A percentile compares a stretch with the other conserved stretches of the same genome.
Conservation (phyloP, 1,139 yeast species). For the Candida tunisiensis region DNA sequence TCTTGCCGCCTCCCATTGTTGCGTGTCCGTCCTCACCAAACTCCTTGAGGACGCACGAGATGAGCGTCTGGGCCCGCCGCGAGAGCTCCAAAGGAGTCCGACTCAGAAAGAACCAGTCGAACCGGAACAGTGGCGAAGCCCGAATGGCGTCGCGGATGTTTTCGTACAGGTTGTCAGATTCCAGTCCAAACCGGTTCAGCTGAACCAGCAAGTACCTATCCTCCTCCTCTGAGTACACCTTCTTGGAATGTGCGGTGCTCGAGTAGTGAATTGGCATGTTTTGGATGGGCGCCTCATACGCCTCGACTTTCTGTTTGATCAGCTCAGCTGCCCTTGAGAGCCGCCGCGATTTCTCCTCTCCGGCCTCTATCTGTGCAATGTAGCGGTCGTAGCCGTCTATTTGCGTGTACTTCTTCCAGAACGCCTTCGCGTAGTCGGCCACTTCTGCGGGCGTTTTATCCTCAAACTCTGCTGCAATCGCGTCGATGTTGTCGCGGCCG, state of each 20-base stretch:
- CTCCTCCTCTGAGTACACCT: conserved; percentile 72
- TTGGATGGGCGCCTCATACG: conserved; percentile 52
- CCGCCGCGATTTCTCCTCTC: conserved; percentile 66
- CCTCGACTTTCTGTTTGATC: conserved; percentile 45
- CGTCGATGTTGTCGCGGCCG: conserved; percentile 52
- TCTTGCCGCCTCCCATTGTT: conserved; percentile 27
- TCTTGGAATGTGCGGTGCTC: conserved; percentile 41
- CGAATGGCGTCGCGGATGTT: conserved; percentile 63
- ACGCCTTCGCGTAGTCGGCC: conserved; percentile 46
- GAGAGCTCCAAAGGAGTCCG: conserved; percentile 78
- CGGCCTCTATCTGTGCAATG: conserved; percentile 64
- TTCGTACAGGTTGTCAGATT: conserved; percentile 58
- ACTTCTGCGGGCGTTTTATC: conserved; percentile 64
- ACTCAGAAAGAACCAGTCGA: conserved; percentile 83
- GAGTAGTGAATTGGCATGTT: conserved; percentile 70
- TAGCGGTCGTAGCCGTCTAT: conserved; percentile 83
- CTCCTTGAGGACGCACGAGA: conserved; percentile 63
- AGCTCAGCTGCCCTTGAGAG: conserved; percentile 48
- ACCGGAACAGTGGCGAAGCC: conserved; percentile 57
- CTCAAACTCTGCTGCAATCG: conserved; percentile 39
- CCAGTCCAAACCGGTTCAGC: conserved; percentile 69
- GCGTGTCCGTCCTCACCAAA: conserved; percentile 24
- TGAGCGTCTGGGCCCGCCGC: conserved; percentile 65
- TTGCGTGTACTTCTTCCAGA: conserved; percentile 60
- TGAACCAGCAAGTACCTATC: conserved; percentile 65